Percentiles rank a stretch among this genome's conserved stretches.
Evolutionary conservation across 23 red algal genomes (phyloP).

Genomic region (Gracilariopsis chorda): DNA sequence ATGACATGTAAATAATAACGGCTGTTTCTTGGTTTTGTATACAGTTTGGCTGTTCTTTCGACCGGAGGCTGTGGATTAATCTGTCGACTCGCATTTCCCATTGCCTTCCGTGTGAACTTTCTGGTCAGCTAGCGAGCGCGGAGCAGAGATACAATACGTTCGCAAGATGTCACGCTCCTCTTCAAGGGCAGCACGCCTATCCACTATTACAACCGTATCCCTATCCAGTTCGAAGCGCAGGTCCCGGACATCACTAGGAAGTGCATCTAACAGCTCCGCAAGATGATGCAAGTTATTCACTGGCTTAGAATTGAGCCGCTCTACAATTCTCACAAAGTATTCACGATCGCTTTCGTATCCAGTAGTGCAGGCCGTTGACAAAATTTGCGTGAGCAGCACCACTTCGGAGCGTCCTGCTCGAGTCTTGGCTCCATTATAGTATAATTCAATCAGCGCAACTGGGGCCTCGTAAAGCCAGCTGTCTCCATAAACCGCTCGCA

Average conservation of each 20-base stretch:
- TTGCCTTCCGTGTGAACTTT: not conserved
- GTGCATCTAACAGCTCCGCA: conserved; percentile 57
- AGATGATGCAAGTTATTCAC: conserved; percentile 77
- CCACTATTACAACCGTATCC: conserved; percentile 74
- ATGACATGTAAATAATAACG: too few relatives aligned
- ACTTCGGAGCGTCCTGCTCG: conserved; percentile 61
- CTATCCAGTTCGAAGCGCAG: conserved; percentile 84
- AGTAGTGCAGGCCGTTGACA: conserved; percentile 64
- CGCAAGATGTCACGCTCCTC: conserved; percentile 64
- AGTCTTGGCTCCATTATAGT: conserved; percentile 50
- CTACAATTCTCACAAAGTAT: conserved; percentile 41
- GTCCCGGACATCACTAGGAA: conserved; percentile 5
- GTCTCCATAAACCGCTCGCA: conserved; percentile 77
- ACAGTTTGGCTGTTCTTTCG: too few relatives aligned
- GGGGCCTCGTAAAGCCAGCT: conserved; percentile 75
- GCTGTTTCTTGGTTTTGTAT: too few relatives aligned
- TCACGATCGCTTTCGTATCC: conserved; percentile 79
- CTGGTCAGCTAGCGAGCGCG: conserved; percentile 42
- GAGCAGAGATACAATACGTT: conserved; percentile 79
- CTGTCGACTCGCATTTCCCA: not conserved
- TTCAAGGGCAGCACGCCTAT: conserved; percentile 37
- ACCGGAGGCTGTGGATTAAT: not conserved
- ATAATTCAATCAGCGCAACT: conserved; percentile 78
- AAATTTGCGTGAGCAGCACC: conserved; percentile 84
- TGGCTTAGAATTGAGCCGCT: conserved; percentile 51